Percentiles rank a stretch among this genome's conserved stretches.
phyloP scores from a whole-genome alignment of 108 stramenopile genomes.

The Cylindrotheca fusiformis region DNA sequence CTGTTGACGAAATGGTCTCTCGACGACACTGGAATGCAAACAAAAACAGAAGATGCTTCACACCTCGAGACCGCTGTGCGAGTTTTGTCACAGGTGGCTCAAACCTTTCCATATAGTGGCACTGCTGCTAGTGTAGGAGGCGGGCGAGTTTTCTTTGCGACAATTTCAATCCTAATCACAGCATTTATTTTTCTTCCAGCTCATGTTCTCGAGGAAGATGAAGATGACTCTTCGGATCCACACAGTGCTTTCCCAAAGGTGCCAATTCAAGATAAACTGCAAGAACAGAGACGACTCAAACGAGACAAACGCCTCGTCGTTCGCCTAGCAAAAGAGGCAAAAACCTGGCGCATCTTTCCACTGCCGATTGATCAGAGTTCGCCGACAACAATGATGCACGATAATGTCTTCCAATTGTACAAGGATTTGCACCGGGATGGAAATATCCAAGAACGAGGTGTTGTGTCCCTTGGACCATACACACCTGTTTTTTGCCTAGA shows the following conservation, averaged over 20 bases:
- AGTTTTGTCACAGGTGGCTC: constrained; percentile 19
- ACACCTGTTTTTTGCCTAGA: constrained; percentile 88
- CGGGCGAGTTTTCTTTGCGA: constrained; percentile 69
- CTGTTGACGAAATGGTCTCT: constrained; percentile 25
- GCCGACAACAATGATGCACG: constrained; percentile 11
- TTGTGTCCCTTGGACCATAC: constrained; percentile 43
- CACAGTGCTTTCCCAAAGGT: constrained; percentile 12
- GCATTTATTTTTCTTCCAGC: constrained; percentile 79
- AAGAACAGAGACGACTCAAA: constrained; percentile 32
- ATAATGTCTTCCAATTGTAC: constrained; percentile 27
- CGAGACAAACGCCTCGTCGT: constrained; percentile 74
- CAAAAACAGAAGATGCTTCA: background rate
- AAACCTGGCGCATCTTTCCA: constrained; percentile 65
- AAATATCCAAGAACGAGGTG: constrained; percentile 38
- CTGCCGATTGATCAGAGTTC: constrained; percentile 43
- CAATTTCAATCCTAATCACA: constrained; percentile 59
- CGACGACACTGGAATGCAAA: background rate
- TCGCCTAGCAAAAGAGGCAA: constrained; percentile 21
- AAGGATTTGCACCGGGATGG: constrained; percentile 29
- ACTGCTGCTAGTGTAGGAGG: constrained; percentile 62
- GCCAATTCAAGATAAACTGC: constrained; percentile 36
- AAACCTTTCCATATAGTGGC: constrained; percentile 56
- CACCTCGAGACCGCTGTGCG: background rate
- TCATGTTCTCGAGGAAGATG: constrained; percentile 27
- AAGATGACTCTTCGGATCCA: constrained; percentile 20